These are phyloP conservation scores for Diospyros kaki DNA, from an alignment of 148 eudicot genomes.

Conservation along the genomic window DNA sequence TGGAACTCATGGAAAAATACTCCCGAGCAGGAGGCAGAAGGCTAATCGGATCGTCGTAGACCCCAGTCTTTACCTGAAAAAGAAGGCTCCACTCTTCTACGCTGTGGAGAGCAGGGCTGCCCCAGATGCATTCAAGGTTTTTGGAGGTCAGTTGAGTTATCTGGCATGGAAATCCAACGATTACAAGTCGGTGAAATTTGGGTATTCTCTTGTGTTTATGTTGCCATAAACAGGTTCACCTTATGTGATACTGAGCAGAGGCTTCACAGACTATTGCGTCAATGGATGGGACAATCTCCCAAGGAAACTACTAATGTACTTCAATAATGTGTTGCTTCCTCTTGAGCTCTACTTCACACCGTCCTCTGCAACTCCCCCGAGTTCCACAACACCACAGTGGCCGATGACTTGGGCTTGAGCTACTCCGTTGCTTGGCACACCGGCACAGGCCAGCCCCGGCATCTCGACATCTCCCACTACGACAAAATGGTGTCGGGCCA, in stretches of 20 bases:
- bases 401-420: slow-evolving; percentile 21
- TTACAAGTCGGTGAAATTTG: too few species aligned
- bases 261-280: slow-evolving; percentile 32
- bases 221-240: slow-evolving; percentile 20
- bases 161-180: too few species aligned
- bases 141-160: slow-evolving; percentile 23
- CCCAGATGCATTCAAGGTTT: slow-evolving; percentile 29
- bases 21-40: slow-evolving; percentile 24
- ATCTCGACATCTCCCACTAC: slow-evolving; percentile 1
- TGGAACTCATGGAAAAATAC: background rate
- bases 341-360: slow-evolving; percentile 41
- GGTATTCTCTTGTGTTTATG: too few species aligned
- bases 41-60: slow-evolving; percentile 22
- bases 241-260: slow-evolving; percentile 31
- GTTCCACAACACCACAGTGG: slow-evolving; percentile 31
- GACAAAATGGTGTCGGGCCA: slow-evolving; percentile 8
- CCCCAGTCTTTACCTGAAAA: slow-evolving; percentile 21
- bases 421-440: slow-evolving; percentile 1
- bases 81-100: slow-evolving; percentile 18
- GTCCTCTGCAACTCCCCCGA: slow-evolving; percentile 40
- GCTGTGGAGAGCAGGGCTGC: slow-evolving; percentile 22
- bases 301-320: slow-evolving; percentile 41
- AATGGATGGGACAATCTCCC: slow-evolving; percentile 42
- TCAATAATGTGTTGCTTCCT: slow-evolving; percentile 26
- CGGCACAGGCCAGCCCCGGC: background rate